Percentiles rank a stretch among this genome's conserved stretches.
phyloP scores from a whole-genome alignment of 2,329 filamentous ascomycete genomes.

The Aspergillus sp. region DNA sequence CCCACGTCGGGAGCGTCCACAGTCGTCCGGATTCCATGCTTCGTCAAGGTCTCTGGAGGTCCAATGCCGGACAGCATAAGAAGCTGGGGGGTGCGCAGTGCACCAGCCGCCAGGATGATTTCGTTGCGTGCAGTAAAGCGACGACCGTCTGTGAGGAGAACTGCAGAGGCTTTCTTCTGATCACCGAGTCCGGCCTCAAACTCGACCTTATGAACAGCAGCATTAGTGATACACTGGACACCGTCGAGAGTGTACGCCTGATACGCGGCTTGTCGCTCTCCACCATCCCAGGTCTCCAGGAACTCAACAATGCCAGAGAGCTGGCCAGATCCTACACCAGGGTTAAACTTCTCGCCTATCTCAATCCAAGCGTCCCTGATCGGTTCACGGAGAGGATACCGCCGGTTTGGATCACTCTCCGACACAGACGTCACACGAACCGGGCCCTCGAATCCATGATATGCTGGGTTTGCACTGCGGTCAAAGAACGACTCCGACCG shows the following conservation, averaged over 20 bases:
- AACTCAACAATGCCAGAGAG: background rate
- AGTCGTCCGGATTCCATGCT: background rate
- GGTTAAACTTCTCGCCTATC: background rate
- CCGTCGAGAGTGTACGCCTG: background rate
- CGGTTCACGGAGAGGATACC: background rate
- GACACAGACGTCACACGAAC: background rate
- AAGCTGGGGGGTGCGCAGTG: slow-evolving; percentile 56
- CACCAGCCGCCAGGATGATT: slow-evolving; percentile 61
- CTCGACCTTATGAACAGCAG: background rate
- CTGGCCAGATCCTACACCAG: background rate
- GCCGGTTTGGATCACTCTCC: background rate
- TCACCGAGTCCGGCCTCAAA: background rate
- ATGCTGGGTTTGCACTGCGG: background rate
- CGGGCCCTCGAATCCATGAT: background rate
- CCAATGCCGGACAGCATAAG: slow-evolving; percentile 64
- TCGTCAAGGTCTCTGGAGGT: background rate
- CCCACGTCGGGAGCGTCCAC: slow-evolving; percentile 9
- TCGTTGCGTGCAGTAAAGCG: slow-evolving; percentile 35
- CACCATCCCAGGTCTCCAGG: background rate
- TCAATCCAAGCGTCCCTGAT: background rate
- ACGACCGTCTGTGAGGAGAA: background rate
- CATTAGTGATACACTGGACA: background rate
- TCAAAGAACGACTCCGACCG: background rate
- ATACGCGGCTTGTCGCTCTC: background rate
- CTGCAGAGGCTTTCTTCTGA: background rate